Conservation (phyloP, 495 filamentous ascomycete species). For the Xylaria curta region DNA sequence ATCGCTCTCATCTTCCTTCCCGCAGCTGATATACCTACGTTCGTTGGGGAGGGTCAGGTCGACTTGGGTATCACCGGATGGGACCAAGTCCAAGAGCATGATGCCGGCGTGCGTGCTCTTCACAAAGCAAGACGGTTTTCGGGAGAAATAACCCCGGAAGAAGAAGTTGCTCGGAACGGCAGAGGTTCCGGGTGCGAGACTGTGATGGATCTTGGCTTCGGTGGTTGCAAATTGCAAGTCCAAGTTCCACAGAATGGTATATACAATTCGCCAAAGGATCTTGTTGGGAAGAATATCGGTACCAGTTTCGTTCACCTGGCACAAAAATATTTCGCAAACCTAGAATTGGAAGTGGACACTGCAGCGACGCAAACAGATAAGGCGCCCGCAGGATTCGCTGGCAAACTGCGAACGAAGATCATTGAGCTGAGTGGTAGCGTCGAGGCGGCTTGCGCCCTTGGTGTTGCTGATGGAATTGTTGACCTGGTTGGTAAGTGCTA, state of each 20-base stretch:
- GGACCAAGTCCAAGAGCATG: conserved; percentile 93
- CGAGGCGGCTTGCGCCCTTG: conserved; percentile 93
- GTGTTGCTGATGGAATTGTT: conserved; percentile 95
- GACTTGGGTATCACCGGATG: conserved; percentile 93
- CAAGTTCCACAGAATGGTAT: conserved; percentile 89
- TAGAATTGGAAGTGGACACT: conserved; percentile 65
- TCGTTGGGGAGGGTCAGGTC: conserved; percentile 92
- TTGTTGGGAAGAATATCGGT: conserved; percentile 92
- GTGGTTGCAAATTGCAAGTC: conserved; percentile 89
- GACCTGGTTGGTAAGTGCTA: conserved; percentile 87
- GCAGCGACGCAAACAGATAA: conserved; percentile 26
- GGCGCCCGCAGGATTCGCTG: conserved; percentile 34
- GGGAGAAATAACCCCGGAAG: conserved; percentile 49
- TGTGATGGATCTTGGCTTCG: conserved; percentile 88
- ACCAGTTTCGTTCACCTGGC: conserved; percentile 92
- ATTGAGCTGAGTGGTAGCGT: conserved; percentile 95
- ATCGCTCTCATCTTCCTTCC: conserved; percentile 97
- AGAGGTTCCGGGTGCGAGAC: conserved; percentile 69
- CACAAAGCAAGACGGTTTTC: conserved; percentile 60
- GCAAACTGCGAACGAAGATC: conserved; percentile 76
- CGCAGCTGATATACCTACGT: conserved; percentile 94
- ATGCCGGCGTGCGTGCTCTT: conserved; percentile 67
- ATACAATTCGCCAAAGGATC: conserved; percentile 69
- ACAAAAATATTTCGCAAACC: conserved; percentile 75
- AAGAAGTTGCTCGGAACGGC: conserved; percentile 41